A percentile compares a stretch with the other conserved stretches of the same genome.
These are phyloP conservation scores for Starmera amethionina DNA, from an alignment of 805 yeast species.

Conservation along the genomic window DNA sequence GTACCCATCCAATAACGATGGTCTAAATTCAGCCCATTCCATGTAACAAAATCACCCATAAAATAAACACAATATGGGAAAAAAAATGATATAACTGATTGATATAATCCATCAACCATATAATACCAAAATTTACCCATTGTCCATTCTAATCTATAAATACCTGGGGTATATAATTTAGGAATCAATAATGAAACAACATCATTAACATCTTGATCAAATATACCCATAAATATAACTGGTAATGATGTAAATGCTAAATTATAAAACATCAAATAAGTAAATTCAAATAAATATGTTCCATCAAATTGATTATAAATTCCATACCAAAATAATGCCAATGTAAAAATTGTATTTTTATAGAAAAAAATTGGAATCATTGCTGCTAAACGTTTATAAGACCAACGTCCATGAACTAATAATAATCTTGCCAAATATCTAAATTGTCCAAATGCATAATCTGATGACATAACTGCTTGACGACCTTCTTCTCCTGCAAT, in stretches of 20 bases:
- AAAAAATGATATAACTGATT: slow-evolving; percentile 61
- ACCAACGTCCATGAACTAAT: slow-evolving; percentile 81
- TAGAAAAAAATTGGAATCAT: slow-evolving; percentile 79
- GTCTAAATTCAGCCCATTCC: slow-evolving; percentile 49
- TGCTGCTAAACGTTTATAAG: slow-evolving; percentile 70
- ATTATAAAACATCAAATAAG: slow-evolving; percentile 71
- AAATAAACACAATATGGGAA: slow-evolving; percentile 55
- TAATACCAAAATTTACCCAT: slow-evolving; percentile 60
- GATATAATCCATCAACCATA: slow-evolving; percentile 71
- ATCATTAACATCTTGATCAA: slow-evolving; percentile 74
- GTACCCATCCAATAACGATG: slow-evolving; percentile 71
- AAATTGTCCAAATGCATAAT: slow-evolving; percentile 79
- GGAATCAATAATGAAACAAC: slow-evolving; percentile 64
- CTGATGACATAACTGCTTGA: slow-evolving; percentile 83
- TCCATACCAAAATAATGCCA: slow-evolving; percentile 76
- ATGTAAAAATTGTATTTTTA: slow-evolving; percentile 66
- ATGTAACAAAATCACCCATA: slow-evolving; percentile 32
- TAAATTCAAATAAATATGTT: slow-evolving; percentile 66
- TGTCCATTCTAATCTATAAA: slow-evolving; percentile 62
- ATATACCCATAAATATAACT: slow-evolving; percentile 64
- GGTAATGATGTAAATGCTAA: slow-evolving; percentile 80
- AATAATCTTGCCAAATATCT: slow-evolving; percentile 58
- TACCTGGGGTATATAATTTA: slow-evolving; percentile 65
- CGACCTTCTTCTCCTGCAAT: slow-evolving; percentile 90
- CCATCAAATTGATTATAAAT: slow-evolving; percentile 71